Evolutionary conservation across 805 yeast species (phyloP).

Genomic region (Saccharomycopsis amapae): DNA sequence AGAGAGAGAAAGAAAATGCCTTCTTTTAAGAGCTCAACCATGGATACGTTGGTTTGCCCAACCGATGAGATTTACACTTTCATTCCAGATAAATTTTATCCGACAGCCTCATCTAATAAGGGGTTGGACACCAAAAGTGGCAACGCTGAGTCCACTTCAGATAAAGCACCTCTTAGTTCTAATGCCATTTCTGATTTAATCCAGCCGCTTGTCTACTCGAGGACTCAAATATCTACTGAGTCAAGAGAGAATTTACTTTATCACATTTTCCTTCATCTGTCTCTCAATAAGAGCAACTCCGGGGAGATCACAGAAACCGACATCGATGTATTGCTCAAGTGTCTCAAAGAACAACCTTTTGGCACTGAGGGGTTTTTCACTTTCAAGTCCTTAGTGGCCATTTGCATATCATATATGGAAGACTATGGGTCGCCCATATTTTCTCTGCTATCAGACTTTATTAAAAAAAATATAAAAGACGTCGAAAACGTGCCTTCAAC

Average conservation of each 20-base stretch:
- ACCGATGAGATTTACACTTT: conserved; percentile 8
- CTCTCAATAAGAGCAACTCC: not conserved
- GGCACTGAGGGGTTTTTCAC: conserved; percentile 10
- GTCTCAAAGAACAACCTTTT: conserved; percentile 5
- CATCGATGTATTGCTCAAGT: conserved; percentile 3
- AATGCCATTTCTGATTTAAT: not conserved
- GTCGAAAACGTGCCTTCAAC: conserved; percentile 2
- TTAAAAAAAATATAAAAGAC: no score
- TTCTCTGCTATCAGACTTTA: no score
- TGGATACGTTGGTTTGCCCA: conserved; percentile 3
- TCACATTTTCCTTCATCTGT: conserved; percentile 3
- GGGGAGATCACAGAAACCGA: not conserved
- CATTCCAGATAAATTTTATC: conserved; percentile 2
- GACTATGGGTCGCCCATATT: no score
- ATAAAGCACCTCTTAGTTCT: not conserved
- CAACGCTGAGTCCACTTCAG: not conserved
- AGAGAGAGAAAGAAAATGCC: no score
- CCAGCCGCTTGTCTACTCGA: conserved; percentile 3
- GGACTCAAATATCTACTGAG: conserved; percentile 11
- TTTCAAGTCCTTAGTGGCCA: conserved; percentile 14
- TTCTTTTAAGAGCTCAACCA: not conserved
- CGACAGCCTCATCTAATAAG: not conserved
- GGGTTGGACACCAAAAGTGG: not conserved
- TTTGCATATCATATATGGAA: conserved; percentile 6
- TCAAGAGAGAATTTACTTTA: conserved; percentile 9